Evolutionary conservation across 2,329 filamentous ascomycete genomes (phyloP), one percentile per base, ranked within the genome.

Genomic region (Trichoderma sp.): DNA sequence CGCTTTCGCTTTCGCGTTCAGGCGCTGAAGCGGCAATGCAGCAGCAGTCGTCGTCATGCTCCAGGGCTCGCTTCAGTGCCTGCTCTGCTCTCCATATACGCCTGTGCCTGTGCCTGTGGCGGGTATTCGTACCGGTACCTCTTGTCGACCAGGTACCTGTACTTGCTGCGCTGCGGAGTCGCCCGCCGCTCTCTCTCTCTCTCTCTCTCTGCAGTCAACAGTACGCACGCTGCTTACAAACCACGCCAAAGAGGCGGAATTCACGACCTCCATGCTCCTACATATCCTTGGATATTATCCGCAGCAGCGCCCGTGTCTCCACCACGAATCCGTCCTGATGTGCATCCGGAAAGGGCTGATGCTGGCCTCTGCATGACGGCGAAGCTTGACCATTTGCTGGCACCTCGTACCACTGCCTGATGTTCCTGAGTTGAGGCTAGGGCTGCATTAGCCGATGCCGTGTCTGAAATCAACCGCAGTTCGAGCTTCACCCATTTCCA

Each of bases 1-100:
- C 60, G 48, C 60, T 22, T 54, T 64, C 48, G 34, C 50, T 42
- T 54, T 53, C 60, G 60, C 42, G 60, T 64, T 64, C 39, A 27
- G 42, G 29, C 32, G 13, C 9, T 53, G 15, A 17, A 17, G 8
- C n/a, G 22, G 32, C n/a, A 15, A 17, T 53, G 15, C 50, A 32
- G 27, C 27, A 32, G 17, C 39, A 45, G 27, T 27, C 17, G 50
- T 54, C 50, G 50, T 54, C 50, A 54, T 54, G 50, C 27, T n/a
- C 10, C n/a, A n/a, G n/a, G n/a, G n/a, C n/a, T 12, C 50, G 17
- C 17, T 19, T 34, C 39, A 45, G 39, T 45, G 39, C 39, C 29
- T 32, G 50, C n/a, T n/a, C n/a, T n/a, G n/a, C n/a, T n/a, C n/a
- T n/a, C n/a, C n/a, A n/a, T n/a, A n/a, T n/a, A n/a, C n/a, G n/a